phyloP scores from a whole-genome alignment of 139 green algal species.

The Bryopsis sp. region DNA sequence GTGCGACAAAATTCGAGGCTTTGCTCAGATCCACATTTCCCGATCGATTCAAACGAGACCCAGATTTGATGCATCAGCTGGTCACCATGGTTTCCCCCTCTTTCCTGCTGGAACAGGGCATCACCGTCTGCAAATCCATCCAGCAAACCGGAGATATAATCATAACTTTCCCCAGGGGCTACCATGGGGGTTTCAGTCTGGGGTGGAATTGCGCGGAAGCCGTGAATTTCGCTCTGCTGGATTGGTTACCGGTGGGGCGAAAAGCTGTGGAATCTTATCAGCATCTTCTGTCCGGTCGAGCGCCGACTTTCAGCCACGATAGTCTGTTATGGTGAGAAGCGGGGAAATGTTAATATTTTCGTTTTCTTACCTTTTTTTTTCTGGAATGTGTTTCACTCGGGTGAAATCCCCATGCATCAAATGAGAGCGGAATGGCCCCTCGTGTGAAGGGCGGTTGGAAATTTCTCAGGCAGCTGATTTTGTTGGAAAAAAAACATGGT shows the following conservation, averaged over 20 bases:
- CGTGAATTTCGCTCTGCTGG: constrained; percentile 67
- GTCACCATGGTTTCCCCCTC: constrained; percentile 53
- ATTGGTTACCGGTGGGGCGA: constrained; percentile 59
- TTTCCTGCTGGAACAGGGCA: constrained; percentile 31
- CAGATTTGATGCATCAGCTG: constrained; percentile 73
- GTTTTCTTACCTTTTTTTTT: too few relatives aligned
- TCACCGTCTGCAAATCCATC: constrained; percentile 41
- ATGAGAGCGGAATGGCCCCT: too few relatives aligned
- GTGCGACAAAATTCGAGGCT: constrained; percentile 53
- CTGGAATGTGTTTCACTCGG: too few relatives aligned
- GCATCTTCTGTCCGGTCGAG: neutral
- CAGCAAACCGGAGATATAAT: constrained; percentile 65
- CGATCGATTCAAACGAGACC: constrained; percentile 54
- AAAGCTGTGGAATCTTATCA: constrained; percentile 11
- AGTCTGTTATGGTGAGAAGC: neutral
- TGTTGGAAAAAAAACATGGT: too few relatives aligned
- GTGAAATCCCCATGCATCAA: too few relatives aligned
- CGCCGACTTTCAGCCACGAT: neutral
- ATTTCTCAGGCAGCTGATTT: too few relatives aligned
- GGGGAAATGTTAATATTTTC: too few relatives aligned
- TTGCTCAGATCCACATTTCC: constrained; percentile 56
- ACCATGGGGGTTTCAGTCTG: constrained; percentile 53
- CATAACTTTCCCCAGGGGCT: constrained; percentile 70
- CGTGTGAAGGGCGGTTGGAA: too few relatives aligned
- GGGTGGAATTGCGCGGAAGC: constrained; percentile 69